These are phyloP conservation scores for Geotrichum citri-aurantii DNA, from an alignment of 1,139 yeast genomes.

Conservation along the genomic window DNA sequence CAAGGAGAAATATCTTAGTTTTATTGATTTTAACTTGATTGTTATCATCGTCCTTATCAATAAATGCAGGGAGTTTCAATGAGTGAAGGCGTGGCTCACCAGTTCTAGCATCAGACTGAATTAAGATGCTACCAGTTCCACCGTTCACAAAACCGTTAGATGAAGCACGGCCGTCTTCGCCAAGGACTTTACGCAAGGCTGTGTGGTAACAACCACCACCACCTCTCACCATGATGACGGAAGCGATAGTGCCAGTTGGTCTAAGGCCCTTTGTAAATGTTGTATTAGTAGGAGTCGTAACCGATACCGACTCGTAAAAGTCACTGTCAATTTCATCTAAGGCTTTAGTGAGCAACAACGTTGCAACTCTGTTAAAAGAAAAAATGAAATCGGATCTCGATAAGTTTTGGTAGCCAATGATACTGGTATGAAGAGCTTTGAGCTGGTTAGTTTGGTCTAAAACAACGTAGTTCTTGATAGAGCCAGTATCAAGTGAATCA, in stretches of 20 bases:
- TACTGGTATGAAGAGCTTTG: conserved; percentile 62
- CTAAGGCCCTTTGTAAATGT: conserved; percentile 41
- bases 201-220: conserved; percentile 81
- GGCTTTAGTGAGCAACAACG: conserved; percentile 60
- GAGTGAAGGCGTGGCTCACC: conserved; percentile 93
- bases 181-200: conserved; percentile 41
- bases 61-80: conserved; percentile 50
- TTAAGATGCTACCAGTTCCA: conserved; percentile 70
- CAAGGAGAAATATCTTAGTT: conserved; percentile 63
- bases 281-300: conserved; percentile 46
- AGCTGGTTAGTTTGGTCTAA: conserved; percentile 64
- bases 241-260: conserved; percentile 48
- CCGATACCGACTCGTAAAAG: conserved; percentile 26
- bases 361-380: conserved; percentile 74
- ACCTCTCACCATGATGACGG: conserved; percentile 77
- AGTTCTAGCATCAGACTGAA: conserved; percentile 79
- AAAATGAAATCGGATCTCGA: conserved; percentile 74
- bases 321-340: conserved; percentile 43
- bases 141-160: neutral
- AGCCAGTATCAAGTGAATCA: neutral
- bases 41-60: conserved; percentile 21
- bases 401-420: conserved; percentile 45
- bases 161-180: conserved; percentile 9
- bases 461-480: conserved; percentile 27
- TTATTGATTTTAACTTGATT: conserved; percentile 20